These are phyloP conservation scores for Cryptosporidium bovis DNA, from an alignment of 169 alveolate species.

Conservation along the genomic window DNA sequence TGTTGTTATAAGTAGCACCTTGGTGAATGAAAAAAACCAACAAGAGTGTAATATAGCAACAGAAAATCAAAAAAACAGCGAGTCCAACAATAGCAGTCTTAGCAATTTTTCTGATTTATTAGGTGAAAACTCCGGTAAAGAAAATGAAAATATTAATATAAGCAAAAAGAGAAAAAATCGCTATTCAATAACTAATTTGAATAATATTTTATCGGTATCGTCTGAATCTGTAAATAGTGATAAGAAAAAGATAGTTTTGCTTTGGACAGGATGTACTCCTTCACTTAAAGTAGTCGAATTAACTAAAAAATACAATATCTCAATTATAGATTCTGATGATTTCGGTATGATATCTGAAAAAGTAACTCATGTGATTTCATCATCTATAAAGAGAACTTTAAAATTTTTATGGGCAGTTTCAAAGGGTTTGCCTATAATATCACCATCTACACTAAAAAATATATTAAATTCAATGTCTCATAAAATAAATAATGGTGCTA, in stretches of 20 bases:
- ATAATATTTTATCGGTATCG: not conserved
- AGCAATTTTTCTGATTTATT: not conserved
- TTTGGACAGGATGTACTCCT: conserved; percentile 73
- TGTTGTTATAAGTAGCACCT: not conserved
- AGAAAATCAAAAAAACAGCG: not conserved
- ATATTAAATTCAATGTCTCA: not conserved
- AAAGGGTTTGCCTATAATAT: conserved; percentile 54
- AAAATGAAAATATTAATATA: not conserved
- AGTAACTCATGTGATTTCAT: conserved; percentile 49
- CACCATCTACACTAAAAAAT: conserved; percentile 28
- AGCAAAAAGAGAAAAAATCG: not conserved
- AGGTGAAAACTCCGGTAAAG: not conserved
- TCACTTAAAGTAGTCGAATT: conserved; percentile 23
- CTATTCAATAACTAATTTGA: not conserved
- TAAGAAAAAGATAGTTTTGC: not conserved
- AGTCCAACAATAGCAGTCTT: not conserved
- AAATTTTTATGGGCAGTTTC: conserved; percentile 67
- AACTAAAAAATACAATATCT: conserved; percentile 12
- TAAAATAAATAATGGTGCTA: not conserved
- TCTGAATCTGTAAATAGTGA: not conserved
- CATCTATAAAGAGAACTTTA: conserved; percentile 65
- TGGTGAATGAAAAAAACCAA: not conserved
- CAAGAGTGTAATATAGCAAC: not conserved
- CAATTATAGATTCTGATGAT: conserved; percentile 49
- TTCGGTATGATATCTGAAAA: conserved; percentile 38